Evolutionary conservation across 257 asterid species (phyloP), one percentile per base, ranked within the genome.

Genomic region (Primulina eburnea): DNA sequence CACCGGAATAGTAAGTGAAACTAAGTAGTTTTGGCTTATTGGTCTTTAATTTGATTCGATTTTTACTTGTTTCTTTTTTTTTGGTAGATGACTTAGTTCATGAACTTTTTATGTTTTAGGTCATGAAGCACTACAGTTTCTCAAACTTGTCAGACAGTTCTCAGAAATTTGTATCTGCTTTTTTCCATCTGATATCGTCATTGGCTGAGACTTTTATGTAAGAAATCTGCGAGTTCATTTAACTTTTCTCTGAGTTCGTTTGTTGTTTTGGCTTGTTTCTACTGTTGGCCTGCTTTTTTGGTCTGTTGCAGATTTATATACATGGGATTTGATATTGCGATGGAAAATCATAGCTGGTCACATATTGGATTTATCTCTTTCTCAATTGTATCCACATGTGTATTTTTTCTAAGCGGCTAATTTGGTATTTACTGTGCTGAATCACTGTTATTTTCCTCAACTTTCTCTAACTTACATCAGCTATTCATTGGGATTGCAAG

Each of bases 341-440:
- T 94, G 95, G 97, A 94, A 76, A 85, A 89, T 68, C 97, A 90
- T 86, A 90, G 99, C 87, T 90, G 96, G 99, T 89, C 97, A 62
- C 97, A 94, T 73, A 68, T 90, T 82, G 99, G 99, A 85, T 94
- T 94, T 75, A 94, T 94, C 85, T 89, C 88, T 75, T 93, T 91
- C 85, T 94, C 99, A 77, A 85, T 94, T 73, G 97, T 94, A 90
- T 94, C 97, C 99, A 89, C 80, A 53, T 57, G 74, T 56, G 63
- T 37, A 10, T 66, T 56, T 24, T 66, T 32, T 65, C 53, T 58
- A 59, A 47, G 50, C 38, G 34, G 12, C 59, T n/a, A n/a, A n/a
- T n/a, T 67, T 47, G 24, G 65, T 64, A 50, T 63, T 73, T 76
- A 29, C 55, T 76, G 16, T 71, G n/a, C 71, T 63, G 53, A 53